These are phyloP conservation scores for Coniella vitis DNA, from an alignment of 2,329 filamentous ascomycete species.

Conservation along the genomic window DNA sequence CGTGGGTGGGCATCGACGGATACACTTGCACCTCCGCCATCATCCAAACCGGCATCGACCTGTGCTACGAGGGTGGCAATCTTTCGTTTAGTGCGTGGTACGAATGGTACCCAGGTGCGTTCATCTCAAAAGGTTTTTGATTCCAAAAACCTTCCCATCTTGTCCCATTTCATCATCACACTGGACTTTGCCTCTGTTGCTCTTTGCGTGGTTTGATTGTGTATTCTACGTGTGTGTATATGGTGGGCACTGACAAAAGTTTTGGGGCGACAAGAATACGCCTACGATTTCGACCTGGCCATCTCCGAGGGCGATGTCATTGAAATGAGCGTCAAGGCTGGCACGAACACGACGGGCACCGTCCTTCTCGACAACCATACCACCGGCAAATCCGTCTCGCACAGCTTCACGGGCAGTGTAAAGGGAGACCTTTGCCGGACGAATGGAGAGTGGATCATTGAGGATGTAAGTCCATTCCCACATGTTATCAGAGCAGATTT, in stretches of 20 bases:
- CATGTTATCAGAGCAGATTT: background rate
- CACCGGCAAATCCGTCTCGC: constrained; percentile 41
- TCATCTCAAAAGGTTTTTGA: no score
- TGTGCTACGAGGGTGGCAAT: constrained; percentile 34
- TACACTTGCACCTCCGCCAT: constrained; percentile 37
- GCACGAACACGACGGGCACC: constrained; percentile 32
- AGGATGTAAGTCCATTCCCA: constrained; percentile 29
- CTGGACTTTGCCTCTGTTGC: no score
- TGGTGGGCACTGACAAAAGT: no score
- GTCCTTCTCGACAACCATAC: constrained; percentile 38
- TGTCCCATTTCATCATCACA: no score
- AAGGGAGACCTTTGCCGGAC: constrained; percentile 22
- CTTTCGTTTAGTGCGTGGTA: constrained; percentile 45
- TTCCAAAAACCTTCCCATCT: no score
- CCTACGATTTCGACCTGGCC: constrained; percentile 19
- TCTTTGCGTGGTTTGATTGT: no score
- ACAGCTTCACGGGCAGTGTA: constrained; percentile 34
- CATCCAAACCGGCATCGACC: constrained; percentile 50
- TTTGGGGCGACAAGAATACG: constrained; percentile 29
- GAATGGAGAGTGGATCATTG: constrained; percentile 57
- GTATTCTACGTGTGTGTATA: no score
- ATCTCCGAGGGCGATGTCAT: constrained; percentile 8
- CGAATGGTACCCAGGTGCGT: constrained; percentile 45
- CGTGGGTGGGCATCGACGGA: constrained; percentile 53
- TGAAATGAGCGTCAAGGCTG: constrained; percentile 24